Evolutionary conservation across 192 early-diverging fungal genomes (phyloP).

Genomic region (Backusella australiensis): DNA sequence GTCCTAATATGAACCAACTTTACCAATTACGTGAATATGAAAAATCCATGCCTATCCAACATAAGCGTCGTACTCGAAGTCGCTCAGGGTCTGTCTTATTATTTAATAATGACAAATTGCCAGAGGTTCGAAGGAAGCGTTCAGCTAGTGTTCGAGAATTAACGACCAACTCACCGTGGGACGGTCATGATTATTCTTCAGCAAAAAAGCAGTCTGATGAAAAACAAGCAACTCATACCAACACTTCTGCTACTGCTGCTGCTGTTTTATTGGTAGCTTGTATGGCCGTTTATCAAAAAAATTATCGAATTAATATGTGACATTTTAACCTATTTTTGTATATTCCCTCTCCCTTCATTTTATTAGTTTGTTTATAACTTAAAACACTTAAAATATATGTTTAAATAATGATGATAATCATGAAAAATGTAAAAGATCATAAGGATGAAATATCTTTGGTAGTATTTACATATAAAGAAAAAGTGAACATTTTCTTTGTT

Average conservation of each 20-base stretch:
- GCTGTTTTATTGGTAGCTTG: background rate
- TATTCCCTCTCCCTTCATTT: background rate
- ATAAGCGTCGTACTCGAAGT: background rate
- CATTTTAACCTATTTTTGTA: background rate
- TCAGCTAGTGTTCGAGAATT: background rate
- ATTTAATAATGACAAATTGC: background rate
- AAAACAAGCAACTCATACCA: background rate
- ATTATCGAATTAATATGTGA: background rate
- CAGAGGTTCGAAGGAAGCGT: background rate
- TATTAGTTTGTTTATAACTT: background rate
- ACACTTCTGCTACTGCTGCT: background rate
- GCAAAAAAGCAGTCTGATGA: background rate
- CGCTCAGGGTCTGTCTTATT: background rate
- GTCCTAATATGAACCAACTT: conserved; percentile 79
- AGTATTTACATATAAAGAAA: too few relatives aligned
- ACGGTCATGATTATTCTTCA: background rate
- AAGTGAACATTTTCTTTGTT: too few relatives aligned
- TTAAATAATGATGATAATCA: background rate
- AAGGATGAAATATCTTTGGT: too few relatives aligned
- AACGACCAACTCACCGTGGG: background rate
- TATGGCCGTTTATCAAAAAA: background rate
- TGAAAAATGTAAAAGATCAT: too few relatives aligned
- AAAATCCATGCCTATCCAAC: conserved; percentile 15
- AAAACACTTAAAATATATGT: conserved; percentile 1
- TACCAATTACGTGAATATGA: conserved; percentile 76